Base-by-base conservation (phyloP, 228 moss, liverwort and hornwort species). In the Sphagnum fallax region DNA sequence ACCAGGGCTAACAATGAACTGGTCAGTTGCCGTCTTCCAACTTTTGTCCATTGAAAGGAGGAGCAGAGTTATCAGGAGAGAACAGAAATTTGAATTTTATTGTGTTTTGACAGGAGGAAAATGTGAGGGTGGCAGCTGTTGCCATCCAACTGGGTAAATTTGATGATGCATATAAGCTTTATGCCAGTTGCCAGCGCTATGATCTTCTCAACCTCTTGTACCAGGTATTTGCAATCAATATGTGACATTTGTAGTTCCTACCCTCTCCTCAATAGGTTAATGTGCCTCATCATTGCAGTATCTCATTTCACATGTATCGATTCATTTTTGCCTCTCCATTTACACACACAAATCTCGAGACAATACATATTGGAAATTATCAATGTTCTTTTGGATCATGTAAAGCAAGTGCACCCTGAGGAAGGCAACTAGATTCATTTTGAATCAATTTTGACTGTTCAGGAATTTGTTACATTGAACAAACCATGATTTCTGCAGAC, bases 51-150 rank as follows among this genome's bases (percentile, higher is more conserved):
- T 55, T 55, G 9, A 55, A 55, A 8, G 9, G 12, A 12, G 55
- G 12, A 55, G 12, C 55, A 55, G 12, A 55, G 55, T 8, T 32
- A 32, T 32, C 32, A 32, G 32, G 32, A 32, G 32, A 12, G 9
- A 55, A 61, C 5, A 1, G 49, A 15, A 68, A 12, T 55, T 15
- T 64, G 10, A 5, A 62, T 5, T 51, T 70, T 78, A 47, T 52
- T 69, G 62, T 69, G 62, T 71, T 63, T 53, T 70, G 53, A 10
- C 67, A 93, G 91, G 98, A 98, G 74, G 94, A 89, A 74, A 94
- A 98, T 71, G 87, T 87, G 52, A 90, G 87, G 59, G 87, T 92
- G 76, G 98, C 98, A 67, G 91, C 91, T 77, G 82, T 90, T 47
- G 98, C 98, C 65, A 81, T 98, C 73, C 98, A 98, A 66, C 72